Evolutionary conservation across 495 filamentous ascomycete genomes (phyloP).

Genomic region (Penicillium maclennaniae): DNA sequence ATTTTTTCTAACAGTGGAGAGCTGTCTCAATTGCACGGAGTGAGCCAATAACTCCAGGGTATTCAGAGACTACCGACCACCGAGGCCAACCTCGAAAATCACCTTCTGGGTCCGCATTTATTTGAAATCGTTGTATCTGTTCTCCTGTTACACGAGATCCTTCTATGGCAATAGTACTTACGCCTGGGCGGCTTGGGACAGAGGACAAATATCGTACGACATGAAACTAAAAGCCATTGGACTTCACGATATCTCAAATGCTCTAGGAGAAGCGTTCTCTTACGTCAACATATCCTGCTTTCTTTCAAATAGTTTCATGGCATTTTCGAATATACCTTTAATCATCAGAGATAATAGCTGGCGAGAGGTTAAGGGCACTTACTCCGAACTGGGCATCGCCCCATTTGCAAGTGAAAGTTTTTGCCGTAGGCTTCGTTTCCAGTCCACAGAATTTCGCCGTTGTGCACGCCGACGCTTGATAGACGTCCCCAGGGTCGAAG

Average conservation of each 20-base stretch:
- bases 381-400: slow-evolving; percentile 74
- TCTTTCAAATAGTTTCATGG: slow-evolving; percentile 64
- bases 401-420: slow-evolving; percentile 86
- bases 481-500: slow-evolving; percentile 83
- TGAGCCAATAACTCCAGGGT: too few species aligned
- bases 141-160: too few species aligned
- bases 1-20: too few species aligned
- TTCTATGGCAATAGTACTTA: too few species aligned
- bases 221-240: slow-evolving; percentile 31
- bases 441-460: slow-evolving; percentile 79
- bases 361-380: neutral
- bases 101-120: too few species aligned
- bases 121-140: too few species aligned
- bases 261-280: slow-evolving; percentile 27
- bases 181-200: slow-evolving; percentile 34
- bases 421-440: slow-evolving; percentile 84
- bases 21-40: too few species aligned
- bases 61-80: too few species aligned
- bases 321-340: slow-evolving; percentile 47
- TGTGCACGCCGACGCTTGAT: slow-evolving; percentile 85
- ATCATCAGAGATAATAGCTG: too few species aligned
- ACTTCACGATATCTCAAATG: neutral
- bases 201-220: slow-evolving; percentile 33
- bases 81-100: too few species aligned
- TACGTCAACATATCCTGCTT: slow-evolving; percentile 32